Base-by-base conservation (phyloP, 106 monocot species). In the Acorus calamus region DNA sequence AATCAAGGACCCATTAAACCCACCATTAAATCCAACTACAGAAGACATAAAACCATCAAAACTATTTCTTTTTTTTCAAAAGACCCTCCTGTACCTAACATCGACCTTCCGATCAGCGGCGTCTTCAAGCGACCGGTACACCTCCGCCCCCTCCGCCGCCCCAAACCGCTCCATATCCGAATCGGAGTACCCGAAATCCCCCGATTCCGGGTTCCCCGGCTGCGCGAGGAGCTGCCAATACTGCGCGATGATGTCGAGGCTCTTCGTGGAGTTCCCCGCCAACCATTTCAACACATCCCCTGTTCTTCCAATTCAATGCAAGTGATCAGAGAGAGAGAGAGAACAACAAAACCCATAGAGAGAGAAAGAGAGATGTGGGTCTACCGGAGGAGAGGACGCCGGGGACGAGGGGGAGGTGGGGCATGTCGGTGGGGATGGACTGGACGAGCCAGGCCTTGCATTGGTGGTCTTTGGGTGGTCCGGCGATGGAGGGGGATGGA, bases 341-440 rank as follows among this genome's bases (percentile, higher is more conserved):
- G 14, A n/a, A n/a, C n/a, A n/a, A n/a, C n/a, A n/a, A n/a, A n/a
- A n/a, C n/a, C n/a, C n/a, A n/a, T 7, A 50, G 8, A 42, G 28
- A 5, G 6, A 46, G 14, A 66, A 50, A 4, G 52, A 12, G 49
- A 28, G n/a, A 12, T 12, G 57, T n/a, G 11, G 11, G 11, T 2
- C 14, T 76, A 94, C 93, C 93, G 14, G 93, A 62, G 60, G 86
- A 77, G 47, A 89, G 86, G 46, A 94, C 93, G 47, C 89, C 89
- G 46, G 81, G 62, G 49, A 94, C 83, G 67, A 64, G 86, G 42
- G 62, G 59, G 70, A 94, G 89, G 47, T 67, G 67, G 42, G 93
- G 93, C 93, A 94, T 89, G 69, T 94, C 89, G 41, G 86, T 94
- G 74, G 93, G 93, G 59, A 94, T 79, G 46, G 93, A 94, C 56